Evolutionary conservation across 2,329 filamentous ascomycete genomes (phyloP).

Genomic region (Xylaria sp.): DNA sequence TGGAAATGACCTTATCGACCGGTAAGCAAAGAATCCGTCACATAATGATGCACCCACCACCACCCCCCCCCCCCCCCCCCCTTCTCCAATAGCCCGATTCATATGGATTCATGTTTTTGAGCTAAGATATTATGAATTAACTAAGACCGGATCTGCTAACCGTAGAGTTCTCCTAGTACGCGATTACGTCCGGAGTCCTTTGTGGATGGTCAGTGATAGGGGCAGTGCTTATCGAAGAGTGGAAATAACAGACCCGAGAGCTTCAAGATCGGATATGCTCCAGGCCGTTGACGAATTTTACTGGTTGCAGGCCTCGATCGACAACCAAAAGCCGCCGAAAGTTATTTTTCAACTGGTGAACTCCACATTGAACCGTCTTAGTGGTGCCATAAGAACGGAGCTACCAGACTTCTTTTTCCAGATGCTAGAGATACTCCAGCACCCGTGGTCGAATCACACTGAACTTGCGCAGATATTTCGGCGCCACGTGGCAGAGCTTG

Average conservation of each 20-base stretch:
- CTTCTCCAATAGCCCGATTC: neutral
- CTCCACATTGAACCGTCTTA: conserved; percentile 40
- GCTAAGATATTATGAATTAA: neutral
- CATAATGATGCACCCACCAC: neutral
- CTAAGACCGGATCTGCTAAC: conserved; percentile 21
- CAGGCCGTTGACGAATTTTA: conserved; percentile 41
- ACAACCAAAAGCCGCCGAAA: conserved; percentile 27
- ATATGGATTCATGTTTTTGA: neutral
- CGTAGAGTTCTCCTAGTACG: conserved; percentile 30
- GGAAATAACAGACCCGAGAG: conserved; percentile 18
- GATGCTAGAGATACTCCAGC: conserved; percentile 41
- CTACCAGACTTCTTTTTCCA: conserved; percentile 42
- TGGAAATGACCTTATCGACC: conserved; percentile 42
- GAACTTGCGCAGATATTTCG: conserved; percentile 40
- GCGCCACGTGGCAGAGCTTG: conserved; percentile 41
- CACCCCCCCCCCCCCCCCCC: neutral
- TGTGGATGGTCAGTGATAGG: conserved; percentile 8
- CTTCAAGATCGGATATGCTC: conserved; percentile 36
- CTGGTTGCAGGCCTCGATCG: conserved; percentile 40
- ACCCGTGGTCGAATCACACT: conserved; percentile 40
- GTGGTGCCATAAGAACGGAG: conserved; percentile 37
- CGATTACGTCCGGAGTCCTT: conserved; percentile 34
- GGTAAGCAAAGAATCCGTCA: conserved; percentile 29
- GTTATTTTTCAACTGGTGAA: conserved; percentile 40
- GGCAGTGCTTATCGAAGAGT: conserved; percentile 33